Evolutionary conservation across 1,139 yeast genomes (phyloP), one percentile per base, ranked within the genome.

Genomic region (Trichomonascaceae sp.): DNA sequence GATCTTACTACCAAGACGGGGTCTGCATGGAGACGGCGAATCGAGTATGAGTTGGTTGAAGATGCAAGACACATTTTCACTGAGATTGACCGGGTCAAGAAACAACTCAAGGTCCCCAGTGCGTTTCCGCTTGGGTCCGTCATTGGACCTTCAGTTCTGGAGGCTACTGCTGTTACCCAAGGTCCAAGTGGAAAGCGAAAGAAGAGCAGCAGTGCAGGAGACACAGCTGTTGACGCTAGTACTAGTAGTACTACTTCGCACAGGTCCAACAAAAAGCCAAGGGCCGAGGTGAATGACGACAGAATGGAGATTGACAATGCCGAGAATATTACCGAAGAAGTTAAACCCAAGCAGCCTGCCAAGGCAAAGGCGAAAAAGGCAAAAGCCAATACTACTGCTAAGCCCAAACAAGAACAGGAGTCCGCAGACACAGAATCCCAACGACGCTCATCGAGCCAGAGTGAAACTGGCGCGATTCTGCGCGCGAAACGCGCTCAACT

Each of bases 21-120:
- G 14, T 55, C 53, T 35, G 74, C 76, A 2, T 68, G 74, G 70
- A 72, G 69, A 47, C 69, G 71, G 43, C 68, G 64, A 41, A 58
- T 79, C 2, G 98, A 89, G 44, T 64, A 67, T 41, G 97, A 85
- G 49, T 63, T 85, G 22, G 50, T 76, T 1, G 64, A 64, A 28
- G 97, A 87, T 54, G 64, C 85, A 0, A 70, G 65, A 29, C 50
- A 62, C 16, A 78, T 82, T 28, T 43, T 71, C 14, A 65, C 63
- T 6, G 78, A 77, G 40, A 65, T 71, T 26, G 62, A 61, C 15
- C 42, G 38, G 32, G 51, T 20, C 23, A 20, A 11, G 42, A 16
- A 30, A 43, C 26, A 37, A 43, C 23, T 20, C 23, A 20, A 20
- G 23, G 9, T 20, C 9, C 23, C 23, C n/a, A n/a, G n/a, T n/a